Base-by-base conservation (phyloP, 2,329 filamentous ascomycete species). In the Trichoderma sp. region DNA sequence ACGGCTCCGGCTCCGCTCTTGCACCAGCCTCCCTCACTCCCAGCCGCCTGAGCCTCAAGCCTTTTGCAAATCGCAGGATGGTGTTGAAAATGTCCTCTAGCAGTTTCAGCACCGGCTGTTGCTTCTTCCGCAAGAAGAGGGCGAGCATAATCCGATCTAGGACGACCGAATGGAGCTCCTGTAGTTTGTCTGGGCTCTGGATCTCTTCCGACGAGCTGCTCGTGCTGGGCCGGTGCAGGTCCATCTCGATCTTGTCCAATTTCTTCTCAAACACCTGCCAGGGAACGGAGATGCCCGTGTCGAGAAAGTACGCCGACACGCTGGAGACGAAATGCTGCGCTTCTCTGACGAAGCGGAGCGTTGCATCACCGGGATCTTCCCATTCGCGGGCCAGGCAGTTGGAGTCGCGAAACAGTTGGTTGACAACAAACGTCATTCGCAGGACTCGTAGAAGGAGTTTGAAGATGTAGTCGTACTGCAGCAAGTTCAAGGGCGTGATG, bases 401-500 rank as follows among this genome's bases (percentile, higher is more conserved):
- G 2, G 85, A 81, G 71, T 89, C 84, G 24, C 83, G 83, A 68
- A 86, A 86, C 7, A 92, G 80, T 66, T 87, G 83, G 62, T 88
- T 86, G 12, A 90, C 85, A 0, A 93, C 88, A 67, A 90, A 93
- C 5, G 92, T 80, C 85, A 97, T 89, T 41, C 95, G 87, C 14
- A 92, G 76, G 0, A 96, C 79, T 3, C 91, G 87, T 3, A 98
- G 80, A 0, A 97, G 79, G 17, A 92, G 83, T 70, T 88, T 90
- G 79, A 97, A 98, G 43, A 97, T 84, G 54, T 83, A 82, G 74
- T 98, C 95, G 72, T 97, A 98, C 70, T 92, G 92, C 63, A 87
- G 80, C 12, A 98, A 78, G 1, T 89, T 84, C 0, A 82, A 75
- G 0, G 87, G 81, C 0, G 92, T 93, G 48, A 99, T 88, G 67